Conservation (phyloP, 192 early-diverging fungal species). For the Coemansia sp. region DNA sequence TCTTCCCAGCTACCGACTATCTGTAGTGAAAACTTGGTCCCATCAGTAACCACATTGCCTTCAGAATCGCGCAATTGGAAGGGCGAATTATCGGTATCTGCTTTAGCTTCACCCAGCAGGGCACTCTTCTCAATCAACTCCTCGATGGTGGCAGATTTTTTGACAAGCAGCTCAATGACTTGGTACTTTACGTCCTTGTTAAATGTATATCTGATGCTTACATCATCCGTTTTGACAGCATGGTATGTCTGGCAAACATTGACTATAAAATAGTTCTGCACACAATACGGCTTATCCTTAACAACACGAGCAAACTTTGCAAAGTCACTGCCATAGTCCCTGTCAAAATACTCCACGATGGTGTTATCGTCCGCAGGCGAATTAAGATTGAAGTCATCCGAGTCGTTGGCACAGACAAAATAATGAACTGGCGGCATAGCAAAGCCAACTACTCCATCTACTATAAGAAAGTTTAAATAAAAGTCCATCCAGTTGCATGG, state of each 20-base stretch:
- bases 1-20: not conserved
- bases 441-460: not conserved
- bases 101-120: not conserved
- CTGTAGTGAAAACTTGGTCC: not conserved
- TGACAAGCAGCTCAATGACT: not conserved
- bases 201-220: not conserved
- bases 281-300: constrained; percentile 4
- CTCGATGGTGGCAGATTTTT: not conserved
- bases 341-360: constrained; percentile 7
- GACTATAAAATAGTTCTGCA: not conserved
- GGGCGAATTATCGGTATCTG: not conserved
- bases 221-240: constrained; percentile 2
- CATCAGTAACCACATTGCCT: constrained; percentile 5
- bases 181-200: not conserved
- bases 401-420: constrained; percentile 2
- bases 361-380: not conserved
- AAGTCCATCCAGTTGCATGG: not conserved
- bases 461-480: not conserved
- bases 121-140: not conserved
- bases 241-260: not conserved
- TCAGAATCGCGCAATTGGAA: constrained; percentile 3
- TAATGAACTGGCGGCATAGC: not conserved
- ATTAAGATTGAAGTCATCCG: not conserved
- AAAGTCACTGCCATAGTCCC: constrained; percentile 2
- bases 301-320: constrained; percentile 4